A percentile compares a stretch with the other conserved stretches of the same genome.
These are phyloP conservation scores for Cunninghamia lanceolata DNA, from an alignment of 75 land plant species.

Conservation along the genomic window DNA sequence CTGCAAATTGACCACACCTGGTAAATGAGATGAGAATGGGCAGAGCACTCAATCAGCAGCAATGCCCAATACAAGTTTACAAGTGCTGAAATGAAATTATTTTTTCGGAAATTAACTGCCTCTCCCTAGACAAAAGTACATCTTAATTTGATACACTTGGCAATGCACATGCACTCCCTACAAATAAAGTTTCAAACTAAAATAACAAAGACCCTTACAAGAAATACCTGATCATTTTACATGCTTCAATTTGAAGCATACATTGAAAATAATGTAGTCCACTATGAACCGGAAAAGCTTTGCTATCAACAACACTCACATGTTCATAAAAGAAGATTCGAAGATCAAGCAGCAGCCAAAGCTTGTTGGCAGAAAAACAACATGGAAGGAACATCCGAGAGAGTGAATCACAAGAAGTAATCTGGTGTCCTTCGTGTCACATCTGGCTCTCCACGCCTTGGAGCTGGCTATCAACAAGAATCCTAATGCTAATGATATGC, in stretches of 20 bases:
- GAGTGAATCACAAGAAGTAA: slow-evolving; percentile 50
- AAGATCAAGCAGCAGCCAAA: slow-evolving; percentile 3
- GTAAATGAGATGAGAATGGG: slow-evolving; percentile 4
- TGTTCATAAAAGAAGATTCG: slow-evolving; percentile 2
- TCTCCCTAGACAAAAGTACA: slow-evolving; percentile 6
- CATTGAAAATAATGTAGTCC: slow-evolving; percentile 2
- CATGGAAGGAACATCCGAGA: background rate
- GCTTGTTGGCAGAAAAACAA: slow-evolving; percentile 7
- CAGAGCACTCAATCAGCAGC: slow-evolving; percentile 11
- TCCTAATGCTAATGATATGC: background rate
- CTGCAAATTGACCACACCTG: background rate
- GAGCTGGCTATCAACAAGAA: slow-evolving; percentile 50
- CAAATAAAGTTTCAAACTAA: slow-evolving; percentile 9
- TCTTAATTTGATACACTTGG: slow-evolving; percentile 13
- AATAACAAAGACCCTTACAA: slow-evolving; percentile 2
- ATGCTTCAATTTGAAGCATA: slow-evolving; percentile 14
- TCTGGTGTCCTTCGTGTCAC: slow-evolving; percentile 76
- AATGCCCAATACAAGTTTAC: slow-evolving; percentile 14
- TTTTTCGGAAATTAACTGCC: background rate
- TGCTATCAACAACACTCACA: background rate
- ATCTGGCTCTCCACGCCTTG: slow-evolving; percentile 78
- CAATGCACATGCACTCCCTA: background rate
- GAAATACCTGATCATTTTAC: slow-evolving; percentile 12
- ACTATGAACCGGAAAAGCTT: slow-evolving; percentile 9
- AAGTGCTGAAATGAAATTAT: slow-evolving; percentile 1